phyloP scores from a whole-genome alignment of 495 filamentous ascomycete species.

The Penicillium dipodomyicola region DNA sequence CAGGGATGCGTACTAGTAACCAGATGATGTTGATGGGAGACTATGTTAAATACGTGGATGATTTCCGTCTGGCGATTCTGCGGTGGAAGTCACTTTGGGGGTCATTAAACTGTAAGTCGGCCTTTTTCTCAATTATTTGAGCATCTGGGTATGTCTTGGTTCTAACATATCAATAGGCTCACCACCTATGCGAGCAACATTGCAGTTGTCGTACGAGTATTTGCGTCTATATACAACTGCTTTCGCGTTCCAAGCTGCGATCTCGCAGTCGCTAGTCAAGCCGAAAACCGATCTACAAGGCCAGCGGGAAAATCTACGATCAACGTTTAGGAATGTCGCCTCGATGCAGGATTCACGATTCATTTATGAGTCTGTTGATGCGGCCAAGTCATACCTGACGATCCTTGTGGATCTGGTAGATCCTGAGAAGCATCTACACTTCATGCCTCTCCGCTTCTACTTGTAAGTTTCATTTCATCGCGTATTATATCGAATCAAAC shows the following conservation, averaged over 20 bases:
- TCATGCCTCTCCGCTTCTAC: slow-evolving; percentile 60
- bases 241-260: slow-evolving; percentile 65
- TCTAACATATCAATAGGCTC: slow-evolving; percentile 45
- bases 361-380: slow-evolving; percentile 62
- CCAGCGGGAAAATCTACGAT: slow-evolving; percentile 43
- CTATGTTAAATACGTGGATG: slow-evolving; percentile 67
- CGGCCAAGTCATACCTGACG: slow-evolving; percentile 57
- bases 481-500: neutral
- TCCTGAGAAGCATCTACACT: slow-evolving; percentile 54
- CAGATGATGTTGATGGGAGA: slow-evolving; percentile 64
- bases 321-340: slow-evolving; percentile 52
- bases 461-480: slow-evolving; percentile 35
- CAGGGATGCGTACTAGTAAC: slow-evolving; percentile 60
- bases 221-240: slow-evolving; percentile 63
- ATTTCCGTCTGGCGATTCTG: slow-evolving; percentile 59
- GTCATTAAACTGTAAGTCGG: slow-evolving; percentile 49
- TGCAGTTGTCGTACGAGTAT: slow-evolving; percentile 63
- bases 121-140: neutral
- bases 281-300: slow-evolving; percentile 36
- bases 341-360: slow-evolving; percentile 60
- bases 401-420: slow-evolving; percentile 55
- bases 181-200: slow-evolving; percentile 52
- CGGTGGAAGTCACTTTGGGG: slow-evolving; percentile 65
- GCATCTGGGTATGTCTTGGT: neutral
- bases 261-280: slow-evolving; percentile 55